These are phyloP conservation scores for Mitragyna speciosa DNA, from an alignment of 257 asterid genomes.

Conservation along the genomic window DNA sequence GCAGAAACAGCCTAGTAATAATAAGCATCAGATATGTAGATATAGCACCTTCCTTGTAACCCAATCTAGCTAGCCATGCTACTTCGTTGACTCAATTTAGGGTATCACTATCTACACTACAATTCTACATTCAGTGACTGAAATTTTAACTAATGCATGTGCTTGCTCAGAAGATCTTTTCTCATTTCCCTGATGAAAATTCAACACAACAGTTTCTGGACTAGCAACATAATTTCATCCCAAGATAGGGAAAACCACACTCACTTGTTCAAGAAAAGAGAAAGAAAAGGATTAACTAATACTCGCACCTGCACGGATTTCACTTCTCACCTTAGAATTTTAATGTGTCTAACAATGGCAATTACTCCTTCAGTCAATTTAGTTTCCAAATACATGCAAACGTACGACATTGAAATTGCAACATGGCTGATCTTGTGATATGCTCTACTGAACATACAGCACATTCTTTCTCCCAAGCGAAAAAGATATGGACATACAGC, in stretches of 20 bases:
- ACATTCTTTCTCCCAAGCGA: not conserved
- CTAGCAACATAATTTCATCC: not conserved
- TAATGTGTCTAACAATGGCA: too few species aligned
- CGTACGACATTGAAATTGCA: too few species aligned
- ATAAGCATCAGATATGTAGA: not conserved
- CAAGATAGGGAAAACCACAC: not conserved
- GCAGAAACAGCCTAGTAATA: not conserved
- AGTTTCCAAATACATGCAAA: too few species aligned
- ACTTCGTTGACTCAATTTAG: not conserved
- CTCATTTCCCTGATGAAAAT: not conserved
- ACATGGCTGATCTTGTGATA: too few species aligned
- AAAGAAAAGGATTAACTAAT: too few species aligned
- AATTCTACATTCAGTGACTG: not conserved
- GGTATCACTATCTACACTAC: too few species aligned
- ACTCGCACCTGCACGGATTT: too few species aligned
- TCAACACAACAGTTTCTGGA: not conserved
- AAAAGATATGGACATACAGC: not conserved
- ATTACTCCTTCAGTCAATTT: too few species aligned
- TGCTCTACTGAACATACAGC: too few species aligned
- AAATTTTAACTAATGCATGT: not conserved
- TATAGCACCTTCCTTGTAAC: not conserved
- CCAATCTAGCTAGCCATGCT: not conserved
- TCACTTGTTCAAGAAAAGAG: not conserved
- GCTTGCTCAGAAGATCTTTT: not conserved
- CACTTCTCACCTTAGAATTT: too few species aligned